Evolutionary conservation across 1,139 yeast genomes (phyloP), one percentile per base, ranked within the genome.

Genomic region (Geotrichum histeridarum): DNA sequence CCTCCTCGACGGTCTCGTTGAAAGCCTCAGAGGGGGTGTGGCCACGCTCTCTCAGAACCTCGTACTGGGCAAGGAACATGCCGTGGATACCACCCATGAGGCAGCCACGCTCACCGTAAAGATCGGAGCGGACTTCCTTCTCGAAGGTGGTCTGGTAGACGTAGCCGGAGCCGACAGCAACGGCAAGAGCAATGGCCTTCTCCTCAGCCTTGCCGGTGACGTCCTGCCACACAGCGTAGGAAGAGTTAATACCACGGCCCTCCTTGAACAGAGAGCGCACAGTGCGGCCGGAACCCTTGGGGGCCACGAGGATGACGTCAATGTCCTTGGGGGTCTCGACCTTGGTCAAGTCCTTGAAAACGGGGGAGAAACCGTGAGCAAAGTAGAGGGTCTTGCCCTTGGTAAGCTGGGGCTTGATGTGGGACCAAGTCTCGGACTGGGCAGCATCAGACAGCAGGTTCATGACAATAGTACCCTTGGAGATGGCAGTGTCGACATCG

Each of bases 21-120:
- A 93, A 93, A 70, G 99, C 99, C 82, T 93, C 99, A 62, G 97
- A 89, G 79, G 99, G 99, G 65, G 97, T 81, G 86, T 93, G 99
- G 65, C 99, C 99, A 73, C 94, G 90, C 82, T 91, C 98, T 82
- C 99, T 91, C 76, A 93, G 85, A 63, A 93, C 99, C 78, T 93
- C 99, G 83, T 93, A 93, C 81, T 93, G 99, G 68, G 99, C 99
- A 72, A 93, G 83, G 91, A 93, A 93, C 98, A 93, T 93, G 82
- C 99, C 99, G 82, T 93, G 99, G 82, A 93, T 91, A 83, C 99
- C 99, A 75, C 99, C 99, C 99, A 93, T 93, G 70, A 93, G 83
- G 80, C 98, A 91, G 73, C 99, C 99, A 83, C 99, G 90, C 83
- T 93, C 99, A 80, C 99, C 99, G 80, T 93, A 93, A 74, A 93